Conservation (phyloP, 192 early-diverging fungal species). For the Coemansia javaensis region DNA sequence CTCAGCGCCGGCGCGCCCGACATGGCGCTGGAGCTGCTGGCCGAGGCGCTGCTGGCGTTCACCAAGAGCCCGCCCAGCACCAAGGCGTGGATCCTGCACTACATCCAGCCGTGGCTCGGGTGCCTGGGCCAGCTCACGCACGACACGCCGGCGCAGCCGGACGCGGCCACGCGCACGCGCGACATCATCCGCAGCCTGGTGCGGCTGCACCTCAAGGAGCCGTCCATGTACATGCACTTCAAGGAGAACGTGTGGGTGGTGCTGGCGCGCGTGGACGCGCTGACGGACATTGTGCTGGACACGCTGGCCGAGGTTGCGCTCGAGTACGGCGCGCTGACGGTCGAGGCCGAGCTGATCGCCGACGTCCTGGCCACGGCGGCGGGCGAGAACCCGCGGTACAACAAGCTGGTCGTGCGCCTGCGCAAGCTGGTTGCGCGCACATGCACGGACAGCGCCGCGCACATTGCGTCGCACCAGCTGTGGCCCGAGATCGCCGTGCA, state of each 20-base stretch:
- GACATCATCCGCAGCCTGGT: constrained; percentile 76
- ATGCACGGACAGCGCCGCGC: constrained; percentile 63
- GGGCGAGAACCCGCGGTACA: constrained; percentile 65
- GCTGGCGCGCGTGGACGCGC: constrained; percentile 72
- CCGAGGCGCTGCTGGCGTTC: constrained; percentile 80
- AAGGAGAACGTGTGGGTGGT: constrained; percentile 82
- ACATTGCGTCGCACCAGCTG: constrained; percentile 73
- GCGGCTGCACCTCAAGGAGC: constrained; percentile 77
- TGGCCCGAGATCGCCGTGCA: constrained; percentile 94
- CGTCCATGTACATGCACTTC: constrained; percentile 77
- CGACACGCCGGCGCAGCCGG: constrained; percentile 31
- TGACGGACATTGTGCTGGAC: constrained; percentile 77
- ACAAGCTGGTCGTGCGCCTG: constrained; percentile 75
- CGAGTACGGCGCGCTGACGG: constrained; percentile 71
- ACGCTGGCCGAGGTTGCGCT: constrained; percentile 74
- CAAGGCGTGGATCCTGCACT: constrained; percentile 79
- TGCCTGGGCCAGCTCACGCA: constrained; percentile 66
- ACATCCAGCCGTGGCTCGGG: constrained; percentile 84
- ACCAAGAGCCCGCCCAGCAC: constrained; percentile 65
- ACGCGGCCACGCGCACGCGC: constrained; percentile 53
- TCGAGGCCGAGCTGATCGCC: constrained; percentile 76
- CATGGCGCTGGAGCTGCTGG: constrained; percentile 85
- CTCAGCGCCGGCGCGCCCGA: constrained; percentile 69
- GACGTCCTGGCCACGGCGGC: constrained; percentile 84
- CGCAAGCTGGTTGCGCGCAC: constrained; percentile 80